A percentile compares a stretch with the other conserved stretches of the same genome.
These are phyloP conservation scores for Annulohypoxylon truncatum DNA, from an alignment of 2,329 filamentous ascomycete genomes.

Conservation along the genomic window DNA sequence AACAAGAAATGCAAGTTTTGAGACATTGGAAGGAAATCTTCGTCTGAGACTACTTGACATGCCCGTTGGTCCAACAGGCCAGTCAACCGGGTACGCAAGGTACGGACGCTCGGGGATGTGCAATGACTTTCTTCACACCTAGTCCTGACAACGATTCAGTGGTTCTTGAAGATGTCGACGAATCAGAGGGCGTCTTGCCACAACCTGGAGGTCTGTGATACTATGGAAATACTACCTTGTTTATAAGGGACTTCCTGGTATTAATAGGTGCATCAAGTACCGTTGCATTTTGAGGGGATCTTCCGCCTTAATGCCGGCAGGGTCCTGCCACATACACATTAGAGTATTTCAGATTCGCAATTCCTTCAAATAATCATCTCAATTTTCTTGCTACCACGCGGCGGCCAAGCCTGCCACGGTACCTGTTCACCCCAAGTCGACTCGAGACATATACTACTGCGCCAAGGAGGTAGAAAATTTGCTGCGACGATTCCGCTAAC, in stretches of 20 bases:
- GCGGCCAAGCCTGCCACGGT: background rate
- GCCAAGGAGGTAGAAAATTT: background rate
- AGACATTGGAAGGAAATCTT: conserved; percentile 24
- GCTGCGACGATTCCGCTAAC: background rate
- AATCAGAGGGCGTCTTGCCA: conserved; percentile 27
- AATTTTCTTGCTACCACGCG: background rate
- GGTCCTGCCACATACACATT: conserved; percentile 14
- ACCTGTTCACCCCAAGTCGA: background rate
- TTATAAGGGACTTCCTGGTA: conserved; percentile 17
- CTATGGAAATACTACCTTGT: conserved; percentile 13
- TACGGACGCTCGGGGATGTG: conserved; percentile 27
- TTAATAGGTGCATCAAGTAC: conserved; percentile 17
- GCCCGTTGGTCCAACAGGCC: conserved; percentile 20
- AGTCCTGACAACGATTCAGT: conserved; percentile 32
- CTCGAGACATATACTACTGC: conserved; percentile 3
- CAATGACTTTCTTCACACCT: conserved; percentile 17
- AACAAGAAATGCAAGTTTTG: conserved; percentile 18
- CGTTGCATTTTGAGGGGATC: conserved; percentile 37
- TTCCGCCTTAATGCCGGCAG: conserved; percentile 24
- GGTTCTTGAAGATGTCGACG: conserved; percentile 13
- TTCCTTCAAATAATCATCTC: conserved; percentile 15
- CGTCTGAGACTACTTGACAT: conserved; percentile 13
- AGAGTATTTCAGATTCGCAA: conserved; percentile 18
- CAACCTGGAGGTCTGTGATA: conserved; percentile 29
- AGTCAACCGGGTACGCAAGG: conserved; percentile 11